Percentiles rank a stretch among this genome's conserved stretches.
Evolutionary conservation across 2,329 filamentous ascomycete species (phyloP).

Genomic region (Alternaria sp.): DNA sequence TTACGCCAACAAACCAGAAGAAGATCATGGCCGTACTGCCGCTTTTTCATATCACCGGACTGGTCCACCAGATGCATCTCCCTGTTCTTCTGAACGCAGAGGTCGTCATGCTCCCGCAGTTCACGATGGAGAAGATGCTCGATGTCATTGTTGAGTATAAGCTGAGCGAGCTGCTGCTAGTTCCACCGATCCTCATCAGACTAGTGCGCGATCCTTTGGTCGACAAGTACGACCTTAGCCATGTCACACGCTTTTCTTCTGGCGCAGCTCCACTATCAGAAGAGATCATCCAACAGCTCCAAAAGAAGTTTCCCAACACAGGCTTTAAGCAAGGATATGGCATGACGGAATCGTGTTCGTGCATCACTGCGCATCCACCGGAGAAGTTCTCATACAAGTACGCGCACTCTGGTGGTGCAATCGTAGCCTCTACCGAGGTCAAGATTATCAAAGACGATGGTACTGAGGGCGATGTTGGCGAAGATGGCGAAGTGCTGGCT

Average conservation of each 20-base stretch:
- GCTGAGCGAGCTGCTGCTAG: conserved; percentile 61
- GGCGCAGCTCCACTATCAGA: conserved; percentile 68
- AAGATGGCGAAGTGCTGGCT: conserved; percentile 63
- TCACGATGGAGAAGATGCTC: conserved; percentile 65
- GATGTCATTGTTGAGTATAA: conserved; percentile 56
- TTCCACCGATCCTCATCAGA: conserved; percentile 68
- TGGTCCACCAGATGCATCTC: conserved; percentile 64
- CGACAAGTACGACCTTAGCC: conserved; percentile 64
- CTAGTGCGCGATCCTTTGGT: conserved; percentile 66
- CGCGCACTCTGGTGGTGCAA: conserved; percentile 63
- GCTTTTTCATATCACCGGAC: conserved; percentile 49
- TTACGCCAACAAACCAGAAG: conserved; percentile 54
- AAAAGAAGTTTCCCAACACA: conserved; percentile 65
- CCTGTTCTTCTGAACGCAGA: conserved; percentile 71
- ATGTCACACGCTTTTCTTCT: conserved; percentile 65
- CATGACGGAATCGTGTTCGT: conserved; percentile 72
- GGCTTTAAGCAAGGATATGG: conserved; percentile 74
- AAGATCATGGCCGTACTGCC: conserved; percentile 48
- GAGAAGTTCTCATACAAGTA: conserved; percentile 66
- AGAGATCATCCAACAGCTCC: conserved; percentile 65
- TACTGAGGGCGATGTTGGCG: conserved; percentile 60
- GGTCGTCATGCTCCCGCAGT: conserved; percentile 70
- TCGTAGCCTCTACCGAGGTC: conserved; percentile 67
- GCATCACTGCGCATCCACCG: conserved; percentile 69
- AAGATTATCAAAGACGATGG: conserved; percentile 68